A percentile compares a stretch with the other conserved stretches of the same genome.
phyloP scores from a whole-genome alignment of 352 stramenopile species.

The Discostella stelligera region DNA sequence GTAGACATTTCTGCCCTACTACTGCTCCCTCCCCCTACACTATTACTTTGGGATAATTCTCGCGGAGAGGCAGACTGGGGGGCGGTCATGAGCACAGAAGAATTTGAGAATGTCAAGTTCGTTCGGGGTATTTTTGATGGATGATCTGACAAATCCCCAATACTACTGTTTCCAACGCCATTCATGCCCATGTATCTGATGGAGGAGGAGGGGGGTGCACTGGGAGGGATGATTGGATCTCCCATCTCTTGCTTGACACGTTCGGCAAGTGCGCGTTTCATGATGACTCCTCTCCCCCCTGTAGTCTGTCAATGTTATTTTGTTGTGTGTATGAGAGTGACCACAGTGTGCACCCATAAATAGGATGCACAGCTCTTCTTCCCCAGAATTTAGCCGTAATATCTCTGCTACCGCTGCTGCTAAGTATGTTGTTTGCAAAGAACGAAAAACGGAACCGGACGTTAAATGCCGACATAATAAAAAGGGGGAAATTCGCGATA shows the following conservation, averaged over 20 bases:
- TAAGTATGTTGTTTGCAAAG: too few species aligned
- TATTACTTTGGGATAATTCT: background rate
- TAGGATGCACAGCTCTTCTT: background rate
- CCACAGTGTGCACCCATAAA: background rate
- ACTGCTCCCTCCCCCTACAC: slow-evolving; percentile 4
- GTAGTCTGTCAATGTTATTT: background rate
- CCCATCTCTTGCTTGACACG: slow-evolving; percentile 65
- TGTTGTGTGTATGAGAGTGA: background rate
- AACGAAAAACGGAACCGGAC: too few species aligned
- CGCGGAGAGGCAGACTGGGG: background rate
- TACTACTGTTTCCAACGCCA: background rate
- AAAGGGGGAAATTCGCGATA: too few species aligned
- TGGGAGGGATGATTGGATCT: slow-evolving; percentile 28
- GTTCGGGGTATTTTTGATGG: slow-evolving; percentile 5
- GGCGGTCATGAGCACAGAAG: background rate
- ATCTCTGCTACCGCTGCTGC: too few species aligned
- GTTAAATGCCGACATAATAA: too few species aligned
- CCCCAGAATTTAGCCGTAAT: background rate
- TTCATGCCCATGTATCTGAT: slow-evolving; percentile 2
- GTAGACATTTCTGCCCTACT: slow-evolving; percentile 2
- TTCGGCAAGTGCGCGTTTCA: slow-evolving; percentile 80
- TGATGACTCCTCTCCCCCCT: slow-evolving; percentile 20
- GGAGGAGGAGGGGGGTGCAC: slow-evolving; percentile 14
- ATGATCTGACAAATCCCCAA: background rate
- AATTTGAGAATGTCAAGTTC: background rate